phyloP scores from a whole-genome alignment of 2,329 filamentous ascomycete genomes.

The Seiridium cupressi region DNA sequence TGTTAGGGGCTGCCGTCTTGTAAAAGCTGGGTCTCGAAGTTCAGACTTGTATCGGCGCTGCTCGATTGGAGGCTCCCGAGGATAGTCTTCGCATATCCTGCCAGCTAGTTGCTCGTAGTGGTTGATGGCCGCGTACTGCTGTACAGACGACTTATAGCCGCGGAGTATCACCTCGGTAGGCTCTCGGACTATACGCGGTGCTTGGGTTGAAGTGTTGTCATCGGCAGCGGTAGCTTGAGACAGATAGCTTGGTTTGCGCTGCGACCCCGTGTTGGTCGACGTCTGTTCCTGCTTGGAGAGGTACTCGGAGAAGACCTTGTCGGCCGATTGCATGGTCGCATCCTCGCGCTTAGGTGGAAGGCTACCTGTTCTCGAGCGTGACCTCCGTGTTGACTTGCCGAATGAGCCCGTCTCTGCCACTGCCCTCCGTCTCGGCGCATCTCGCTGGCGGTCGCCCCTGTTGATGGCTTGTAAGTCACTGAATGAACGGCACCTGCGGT shows the following conservation, averaged over 20 bases:
- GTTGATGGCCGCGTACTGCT: conserved; percentile 83
- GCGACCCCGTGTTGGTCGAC: conserved; percentile 24
- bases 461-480: conserved; percentile 10
- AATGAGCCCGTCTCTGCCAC: conserved; percentile 64
- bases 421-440: conserved; percentile 47
- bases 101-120: conserved; percentile 88
- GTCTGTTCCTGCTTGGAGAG: conserved; percentile 45
- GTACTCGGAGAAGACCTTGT: conserved; percentile 61
- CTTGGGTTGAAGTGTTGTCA: conserved; percentile 25
- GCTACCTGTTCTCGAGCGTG: conserved; percentile 59
- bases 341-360: conserved; percentile 57
- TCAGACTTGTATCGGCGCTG: conserved; percentile 71
- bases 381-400: conserved; percentile 64
- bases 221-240: conserved; percentile 27
- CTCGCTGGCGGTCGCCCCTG: conserved; percentile 53
- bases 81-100: conserved; percentile 88
- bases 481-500: background rate
- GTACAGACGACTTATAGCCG: conserved; percentile 65
- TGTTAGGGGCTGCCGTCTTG: conserved; percentile 63
- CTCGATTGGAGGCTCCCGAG: conserved; percentile 74
- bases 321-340: conserved; percentile 59
- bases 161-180: conserved; percentile 79
- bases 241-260: conserved; percentile 26
- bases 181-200: conserved; percentile 29
- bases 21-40: conserved; percentile 69